A percentile compares a stretch with the other conserved stretches of the same genome.
phyloP scores from a whole-genome alignment of 176 grass and related monocot species.

The Guadua angustifolia region DNA sequence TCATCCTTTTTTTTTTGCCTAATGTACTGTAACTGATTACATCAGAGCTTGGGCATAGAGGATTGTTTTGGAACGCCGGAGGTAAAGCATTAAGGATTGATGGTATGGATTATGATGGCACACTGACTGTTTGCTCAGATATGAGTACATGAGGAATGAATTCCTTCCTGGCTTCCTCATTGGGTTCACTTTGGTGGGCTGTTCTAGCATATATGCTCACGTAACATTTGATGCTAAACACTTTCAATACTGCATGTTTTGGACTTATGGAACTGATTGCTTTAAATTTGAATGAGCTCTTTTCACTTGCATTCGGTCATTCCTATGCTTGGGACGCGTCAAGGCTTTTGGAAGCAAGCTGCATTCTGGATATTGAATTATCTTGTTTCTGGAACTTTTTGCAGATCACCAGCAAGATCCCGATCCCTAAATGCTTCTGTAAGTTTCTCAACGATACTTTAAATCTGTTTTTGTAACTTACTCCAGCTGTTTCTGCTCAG shows the following conservation, averaged over 20 bases:
- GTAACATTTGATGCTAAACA: slow-evolving; percentile 23
- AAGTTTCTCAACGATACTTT: slow-evolving; percentile 34
- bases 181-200: slow-evolving; percentile 18
- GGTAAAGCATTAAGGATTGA: slow-evolving; percentile 46
- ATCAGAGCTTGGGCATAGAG: slow-evolving; percentile 50
- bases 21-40: slow-evolving; percentile 47
- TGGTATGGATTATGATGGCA: slow-evolving; percentile 27
- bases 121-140: slow-evolving; percentile 26
- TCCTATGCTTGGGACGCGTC: slow-evolving; percentile 32
- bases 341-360: slow-evolving; percentile 36
- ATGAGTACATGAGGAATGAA: background rate
- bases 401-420: slow-evolving; percentile 64
- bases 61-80: slow-evolving; percentile 45
- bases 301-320: slow-evolving; percentile 25
- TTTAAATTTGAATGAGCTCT: slow-evolving; percentile 30
- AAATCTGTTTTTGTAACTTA: background rate
- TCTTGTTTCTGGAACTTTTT: slow-evolving; percentile 58
- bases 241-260: slow-evolving; percentile 28
- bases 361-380: slow-evolving; percentile 56
- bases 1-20: slow-evolving; percentile 37
- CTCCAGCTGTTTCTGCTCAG: slow-evolving; percentile 19
- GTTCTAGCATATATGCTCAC: slow-evolving; percentile 2
- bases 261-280: slow-evolving; percentile 22
- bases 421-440: slow-evolving; percentile 43
- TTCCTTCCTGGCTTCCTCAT: slow-evolving; percentile 6